Conservation (phyloP, 371 early-diverging fungal species). For the Paraphysoderma sedebokerense region DNA sequence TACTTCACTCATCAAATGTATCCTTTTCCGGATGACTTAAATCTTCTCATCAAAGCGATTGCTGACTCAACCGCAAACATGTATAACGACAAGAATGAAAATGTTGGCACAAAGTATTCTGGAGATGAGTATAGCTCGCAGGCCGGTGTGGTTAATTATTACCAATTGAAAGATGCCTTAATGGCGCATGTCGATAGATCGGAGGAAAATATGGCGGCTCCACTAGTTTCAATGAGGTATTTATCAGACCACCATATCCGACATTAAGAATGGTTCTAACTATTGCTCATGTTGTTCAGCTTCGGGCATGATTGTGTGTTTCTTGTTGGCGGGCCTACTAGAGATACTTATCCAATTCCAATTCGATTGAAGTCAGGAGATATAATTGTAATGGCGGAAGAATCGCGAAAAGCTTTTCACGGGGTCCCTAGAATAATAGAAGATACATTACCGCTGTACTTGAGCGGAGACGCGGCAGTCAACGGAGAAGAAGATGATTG, state of each 20-base stretch:
- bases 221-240: conserved; percentile 65
- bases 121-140: conserved; percentile 46
- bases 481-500: conserved; percentile 23
- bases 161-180: conserved; percentile 62
- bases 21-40: not conserved
- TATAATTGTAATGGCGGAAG: conserved; percentile 64
- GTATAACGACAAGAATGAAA: too few relatives aligned
- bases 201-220: conserved; percentile 75
- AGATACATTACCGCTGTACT: conserved; percentile 35
- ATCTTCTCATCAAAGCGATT: not conserved
- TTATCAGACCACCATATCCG: not conserved
- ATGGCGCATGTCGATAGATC: conserved; percentile 90
- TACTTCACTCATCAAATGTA: not conserved
- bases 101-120: conserved; percentile 24
- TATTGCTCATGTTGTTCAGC: conserved; percentile 9
- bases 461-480: conserved; percentile 8
- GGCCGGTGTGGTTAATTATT: conserved; percentile 90
- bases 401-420: conserved; percentile 51
- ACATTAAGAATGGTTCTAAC: too few relatives aligned
- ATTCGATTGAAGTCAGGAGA: conserved; percentile 62
- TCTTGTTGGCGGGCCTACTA: conserved; percentile 49
- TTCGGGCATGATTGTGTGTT: conserved; percentile 65
- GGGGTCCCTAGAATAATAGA: conserved; percentile 59
- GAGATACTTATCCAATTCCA: conserved; percentile 43
- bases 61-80: not conserved